Evolutionary conservation across 805 yeast genomes (phyloP), one percentile per base, ranked within the genome.

Genomic region (Sungouiozyma ichnusensis): DNA sequence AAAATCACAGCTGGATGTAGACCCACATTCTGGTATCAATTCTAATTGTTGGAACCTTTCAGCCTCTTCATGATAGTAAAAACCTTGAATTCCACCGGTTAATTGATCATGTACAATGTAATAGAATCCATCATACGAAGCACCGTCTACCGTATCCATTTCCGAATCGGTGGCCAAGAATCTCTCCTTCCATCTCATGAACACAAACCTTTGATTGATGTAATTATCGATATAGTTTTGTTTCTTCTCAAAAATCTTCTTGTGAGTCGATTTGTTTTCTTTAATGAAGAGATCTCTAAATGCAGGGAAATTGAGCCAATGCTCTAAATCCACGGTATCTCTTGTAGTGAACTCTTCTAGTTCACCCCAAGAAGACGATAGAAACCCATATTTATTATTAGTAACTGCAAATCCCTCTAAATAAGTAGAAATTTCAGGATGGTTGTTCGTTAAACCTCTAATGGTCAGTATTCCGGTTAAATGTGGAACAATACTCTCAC

Each of bases 111-210:
- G 79, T 35, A 86, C 85, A 20, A 87, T 76, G 58, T 87, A 88
- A 62, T 88, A 88, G 58, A 87, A 87, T 0, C 97, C 97, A 35
- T 87, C 95, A 60, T 81, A 88, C 2, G 94, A 82, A 0, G 95
- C 96, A 14, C 72, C 72, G 38, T 64, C 66, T 74, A 90, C 48
- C 0, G 36, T 7, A 16, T 38, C 40, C 65, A 67, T 44, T 74
- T 52, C 59, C 65, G 86, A 78, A 62, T 86, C 94, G 0, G 95
- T 94, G 7, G 84, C 79, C 46, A 88, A 64, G 55, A 86, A 86
- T 53, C 79, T 76, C 61, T 88, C 97, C 63, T 88, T 88, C 97
- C 97, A 88, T 50, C 96, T 72, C 96, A 88, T 88, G 58, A 78
- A 88, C 4, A 88, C 63, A 52, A 66, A 72, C 44, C 77, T 71